These are phyloP conservation scores for Rhamnella rubrinervis DNA, from an alignment of 331 rosid species.

Conservation along the genomic window DNA sequence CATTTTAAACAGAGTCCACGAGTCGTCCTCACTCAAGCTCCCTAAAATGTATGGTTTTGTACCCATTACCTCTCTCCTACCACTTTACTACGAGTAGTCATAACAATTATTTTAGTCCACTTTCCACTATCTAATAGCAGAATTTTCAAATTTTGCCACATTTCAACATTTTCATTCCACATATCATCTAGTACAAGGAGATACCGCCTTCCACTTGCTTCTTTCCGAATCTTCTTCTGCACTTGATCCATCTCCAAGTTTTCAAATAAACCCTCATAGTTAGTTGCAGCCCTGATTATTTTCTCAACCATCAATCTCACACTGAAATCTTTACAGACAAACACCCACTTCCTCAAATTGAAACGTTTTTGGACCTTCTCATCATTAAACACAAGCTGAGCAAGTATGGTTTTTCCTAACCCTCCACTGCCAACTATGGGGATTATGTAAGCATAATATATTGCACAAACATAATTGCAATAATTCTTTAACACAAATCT, in stretches of 20 bases:
- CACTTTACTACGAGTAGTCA: slow-evolving; percentile 32
- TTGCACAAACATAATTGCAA: no score
- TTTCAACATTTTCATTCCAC: slow-evolving; percentile 34
- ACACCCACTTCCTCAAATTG: slow-evolving; percentile 36
- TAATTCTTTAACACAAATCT: no score
- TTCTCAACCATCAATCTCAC: slow-evolving; percentile 22
- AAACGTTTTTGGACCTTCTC: slow-evolving; percentile 8
- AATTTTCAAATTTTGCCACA: slow-evolving; percentile 30
- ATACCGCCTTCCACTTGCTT: slow-evolving; percentile 22
- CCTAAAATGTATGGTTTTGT: background rate
- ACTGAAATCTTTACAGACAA: slow-evolving; percentile 32
- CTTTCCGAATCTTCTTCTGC: slow-evolving; percentile 12
- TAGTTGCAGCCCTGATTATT: slow-evolving; percentile 13
- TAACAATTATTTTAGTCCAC: slow-evolving; percentile 35
- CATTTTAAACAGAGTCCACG: background rate
- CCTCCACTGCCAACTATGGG: slow-evolving; percentile 22
- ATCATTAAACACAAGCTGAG: slow-evolving; percentile 34
- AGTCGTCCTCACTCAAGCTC: background rate
- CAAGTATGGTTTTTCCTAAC: slow-evolving; percentile 42
- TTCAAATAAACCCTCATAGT: background rate
- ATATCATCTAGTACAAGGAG: slow-evolving; percentile 40
- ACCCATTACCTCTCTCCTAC: slow-evolving; percentile 14
- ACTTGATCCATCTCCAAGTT: background rate
- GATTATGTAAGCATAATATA: background rate
- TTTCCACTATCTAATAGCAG: slow-evolving; percentile 27